phyloP scores from a whole-genome alignment of 768 basidiomycete species.

The Zangia roseola region DNA sequence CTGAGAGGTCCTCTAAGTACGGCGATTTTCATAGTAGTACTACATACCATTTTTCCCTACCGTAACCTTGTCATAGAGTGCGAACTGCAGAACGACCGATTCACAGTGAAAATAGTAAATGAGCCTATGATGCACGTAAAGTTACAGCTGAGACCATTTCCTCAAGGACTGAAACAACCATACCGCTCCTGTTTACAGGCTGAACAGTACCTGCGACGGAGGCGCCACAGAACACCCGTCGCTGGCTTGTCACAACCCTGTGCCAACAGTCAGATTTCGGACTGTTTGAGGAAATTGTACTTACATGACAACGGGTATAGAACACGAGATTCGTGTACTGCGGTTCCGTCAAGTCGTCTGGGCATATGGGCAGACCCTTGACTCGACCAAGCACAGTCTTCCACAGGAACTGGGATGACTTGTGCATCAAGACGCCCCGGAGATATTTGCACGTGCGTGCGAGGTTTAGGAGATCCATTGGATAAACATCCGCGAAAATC shows the following conservation, averaged over 20 bases:
- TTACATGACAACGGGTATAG: conserved; percentile 19
- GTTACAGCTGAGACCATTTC: not conserved
- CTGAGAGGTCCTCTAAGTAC: not conserved
- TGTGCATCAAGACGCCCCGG: conserved; percentile 35
- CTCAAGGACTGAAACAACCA: not conserved
- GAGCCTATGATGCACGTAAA: not conserved
- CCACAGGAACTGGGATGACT: conserved; percentile 28
- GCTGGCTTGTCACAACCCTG: conserved; percentile 9
- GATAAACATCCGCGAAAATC: conserved; percentile 41
- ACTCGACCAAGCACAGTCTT: conserved; percentile 28
- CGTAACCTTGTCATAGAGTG: not conserved
- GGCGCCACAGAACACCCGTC: not conserved
- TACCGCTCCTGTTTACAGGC: not conserved
- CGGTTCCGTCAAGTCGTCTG: conserved; percentile 41
- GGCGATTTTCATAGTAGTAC: not conserved
- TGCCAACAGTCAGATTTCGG: not conserved
- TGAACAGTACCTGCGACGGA: conserved; percentile 17
- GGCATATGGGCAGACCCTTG: conserved; percentile 40
- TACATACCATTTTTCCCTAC: not conserved
- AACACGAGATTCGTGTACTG: conserved; percentile 44
- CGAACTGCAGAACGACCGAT: too few relatives aligned
- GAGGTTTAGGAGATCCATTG: conserved; percentile 30
- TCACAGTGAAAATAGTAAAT: not conserved
- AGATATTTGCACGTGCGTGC: conserved; percentile 39
- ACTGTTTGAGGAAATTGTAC: not conserved